phyloP scores from a whole-genome alignment of 2,329 filamentous ascomycete genomes.

The Delphinella strobiligena region DNA sequence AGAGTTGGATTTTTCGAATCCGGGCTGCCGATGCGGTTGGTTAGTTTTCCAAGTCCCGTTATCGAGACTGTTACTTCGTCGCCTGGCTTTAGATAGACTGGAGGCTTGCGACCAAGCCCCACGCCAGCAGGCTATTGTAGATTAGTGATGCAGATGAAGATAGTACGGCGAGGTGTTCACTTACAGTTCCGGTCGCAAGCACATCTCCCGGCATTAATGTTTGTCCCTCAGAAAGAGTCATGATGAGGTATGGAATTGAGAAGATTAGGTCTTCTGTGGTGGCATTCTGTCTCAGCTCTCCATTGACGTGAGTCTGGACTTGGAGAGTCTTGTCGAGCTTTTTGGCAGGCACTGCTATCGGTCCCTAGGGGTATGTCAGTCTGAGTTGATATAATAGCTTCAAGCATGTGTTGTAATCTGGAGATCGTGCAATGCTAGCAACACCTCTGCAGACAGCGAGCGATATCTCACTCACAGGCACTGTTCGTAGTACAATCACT shows the following conservation, averaged over 20 bases:
- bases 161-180: slow-evolving; percentile 12
- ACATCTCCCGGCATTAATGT: slow-evolving; percentile 41
- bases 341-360: slow-evolving; percentile 5
- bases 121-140: slow-evolving; percentile 28
- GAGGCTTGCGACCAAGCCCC: slow-evolving; percentile 35
- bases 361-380: background rate
- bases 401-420: no score
- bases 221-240: slow-evolving; percentile 36
- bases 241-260: slow-evolving; percentile 34
- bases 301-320: slow-evolving; percentile 38
- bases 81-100: slow-evolving; percentile 29
- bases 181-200: slow-evolving; percentile 36
- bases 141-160: background rate
- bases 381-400: background rate
- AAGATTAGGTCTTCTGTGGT: slow-evolving; percentile 40
- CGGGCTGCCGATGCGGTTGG: slow-evolving; percentile 26
- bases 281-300: slow-evolving; percentile 37
- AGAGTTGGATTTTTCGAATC: slow-evolving; percentile 17
- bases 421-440: no score
- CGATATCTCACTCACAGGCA: no score
- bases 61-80: slow-evolving; percentile 33
- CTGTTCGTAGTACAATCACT: no score
- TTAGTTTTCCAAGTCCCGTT: slow-evolving; percentile 28
- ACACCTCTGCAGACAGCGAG: no score
- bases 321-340: slow-evolving; percentile 16